Evolutionary conservation across 306 rosid species (phyloP), one percentile per base, ranked within the genome.

Genomic region (Sesbania bispinosa): DNA sequence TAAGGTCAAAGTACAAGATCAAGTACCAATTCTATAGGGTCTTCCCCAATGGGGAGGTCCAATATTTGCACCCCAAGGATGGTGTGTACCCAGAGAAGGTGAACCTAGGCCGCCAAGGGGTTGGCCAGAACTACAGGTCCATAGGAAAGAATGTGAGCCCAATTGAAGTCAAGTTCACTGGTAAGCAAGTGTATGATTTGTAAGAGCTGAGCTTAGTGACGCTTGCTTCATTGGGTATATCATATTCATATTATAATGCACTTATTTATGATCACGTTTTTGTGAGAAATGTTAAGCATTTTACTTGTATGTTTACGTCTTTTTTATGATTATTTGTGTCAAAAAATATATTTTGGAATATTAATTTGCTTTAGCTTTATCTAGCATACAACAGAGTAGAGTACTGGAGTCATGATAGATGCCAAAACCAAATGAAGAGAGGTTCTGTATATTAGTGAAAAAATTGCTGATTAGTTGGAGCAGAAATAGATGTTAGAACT

Each of bases 1-100:
- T 95, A 4, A 77, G 99, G 84, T 89, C 97, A 0, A 91, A 95
- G 87, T 95, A 91, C 88, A 95, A 95, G 99, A 95, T 95, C 68
- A 91, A 85, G 78, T 95, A 95, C 75, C 97, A 91, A 73, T 95
- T 95, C 74, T 95, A 95, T 57, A 89, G 99, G 95, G 99, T 95
- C 5, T 95, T 95, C 71, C 99, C 99, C 6, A 95, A 88, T 55
- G 99, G 99, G 0, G 97, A 95, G 67, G 99, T 91, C 7, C 99
- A 95, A 71, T 95, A 95, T 55, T 79, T 95, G 90, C 98, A 94
- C 54, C 99, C 97, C 0, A 95, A 95, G 72, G 99, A 95, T 47
- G 99, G 99, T 1, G 98, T 94, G 2, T 95, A 95, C 82, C 99
- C 99, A 0, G 99, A 95, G 88, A 95, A 95, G 90, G 99, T 95